Evolutionary conservation across 2,329 filamentous ascomycete species (phyloP), one percentile per base, ranked within the genome.

Genomic region (Fusarium subtropicale): DNA sequence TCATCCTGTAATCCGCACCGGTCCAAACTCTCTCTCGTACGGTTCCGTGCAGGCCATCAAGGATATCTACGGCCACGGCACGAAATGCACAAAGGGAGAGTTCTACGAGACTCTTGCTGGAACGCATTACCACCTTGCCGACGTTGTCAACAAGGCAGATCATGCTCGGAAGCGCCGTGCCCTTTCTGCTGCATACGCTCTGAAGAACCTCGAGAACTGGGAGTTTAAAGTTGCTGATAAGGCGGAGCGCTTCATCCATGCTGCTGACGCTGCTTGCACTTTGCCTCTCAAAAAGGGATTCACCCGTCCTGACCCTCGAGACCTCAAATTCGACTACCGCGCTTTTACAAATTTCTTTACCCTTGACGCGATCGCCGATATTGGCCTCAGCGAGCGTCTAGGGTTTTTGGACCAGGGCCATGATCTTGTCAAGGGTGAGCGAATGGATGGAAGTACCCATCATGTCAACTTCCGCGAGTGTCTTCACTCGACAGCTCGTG

Each of bases 211-310:
- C 1, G 84, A 86, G 68, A 79, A 77, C 8, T 87, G 85, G 85
- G 85, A 87, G 64, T 81, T 82, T 75, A 87, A 86, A 65, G 84
- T 87, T 5, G 82, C 82, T 15, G 84, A 87, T 64, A 87, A 86
- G 74, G 78, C 80, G 1, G 75, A 80, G 20, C 78, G 81, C 15
- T 74, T 86, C 28, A 77, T 86, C 51, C 76, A 71, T 16, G 79
- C 81, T 42, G 78, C 83, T 31, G 84, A 87, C 65, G 65, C 69
- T 33, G 76, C 73, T 31, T 83, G 82, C 59, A 83, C 81, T 5
- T 61, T 69, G 0, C 79, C 82, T 1, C 74, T 81, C 9, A 75
- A 77, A 13, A 69, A 77, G 18, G 71, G 66, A 2, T 70, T 70
- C 7, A 55, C 57, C 20, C 52, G 56, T 7, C 77, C 79, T 0